These are phyloP conservation scores for Globisporangium paddicum DNA, from an alignment of 352 stramenopile species.

Conservation along the genomic window DNA sequence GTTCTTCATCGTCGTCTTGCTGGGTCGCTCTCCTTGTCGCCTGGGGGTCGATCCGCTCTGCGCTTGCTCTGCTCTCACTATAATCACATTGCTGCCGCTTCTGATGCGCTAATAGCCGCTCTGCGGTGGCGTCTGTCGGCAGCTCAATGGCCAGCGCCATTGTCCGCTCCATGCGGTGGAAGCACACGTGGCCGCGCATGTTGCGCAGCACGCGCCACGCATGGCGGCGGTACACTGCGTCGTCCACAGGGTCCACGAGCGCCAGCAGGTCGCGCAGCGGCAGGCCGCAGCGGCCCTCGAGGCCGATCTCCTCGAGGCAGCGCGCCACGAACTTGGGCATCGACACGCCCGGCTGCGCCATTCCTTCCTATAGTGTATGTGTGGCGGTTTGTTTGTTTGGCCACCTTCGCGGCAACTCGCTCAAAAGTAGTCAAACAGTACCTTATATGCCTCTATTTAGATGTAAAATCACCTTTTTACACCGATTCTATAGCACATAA, in stretches of 20 bases:
- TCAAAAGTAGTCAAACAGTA: not conserved
- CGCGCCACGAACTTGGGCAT: conserved; percentile 72
- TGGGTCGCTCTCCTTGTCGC: not conserved
- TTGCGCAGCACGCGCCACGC: conserved; percentile 59
- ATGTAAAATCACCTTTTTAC: no score
- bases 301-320: conserved; percentile 75
- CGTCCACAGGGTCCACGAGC: conserved; percentile 44
- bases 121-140: not conserved
- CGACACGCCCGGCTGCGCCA: conserved; percentile 17
- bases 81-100: not conserved
- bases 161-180: conserved; percentile 59
- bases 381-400: no score
- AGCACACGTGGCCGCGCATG: conserved; percentile 50
- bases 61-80: not conserved
- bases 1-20: not conserved
- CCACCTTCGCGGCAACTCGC: no score
- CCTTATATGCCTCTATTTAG: no score
- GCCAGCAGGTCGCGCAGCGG: conserved; percentile 57
- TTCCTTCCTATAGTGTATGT: no score
- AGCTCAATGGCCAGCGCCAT: not conserved
- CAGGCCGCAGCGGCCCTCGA: conserved; percentile 72
- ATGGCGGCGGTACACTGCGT: conserved; percentile 47
- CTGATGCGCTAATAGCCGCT: not conserved
- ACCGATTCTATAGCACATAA: no score
- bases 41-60: conserved; percentile 12